Evolutionary conservation across 805 yeast genomes (phyloP), one percentile per base, ranked within the genome.

Genomic region (Ogataea paradorogensis): DNA sequence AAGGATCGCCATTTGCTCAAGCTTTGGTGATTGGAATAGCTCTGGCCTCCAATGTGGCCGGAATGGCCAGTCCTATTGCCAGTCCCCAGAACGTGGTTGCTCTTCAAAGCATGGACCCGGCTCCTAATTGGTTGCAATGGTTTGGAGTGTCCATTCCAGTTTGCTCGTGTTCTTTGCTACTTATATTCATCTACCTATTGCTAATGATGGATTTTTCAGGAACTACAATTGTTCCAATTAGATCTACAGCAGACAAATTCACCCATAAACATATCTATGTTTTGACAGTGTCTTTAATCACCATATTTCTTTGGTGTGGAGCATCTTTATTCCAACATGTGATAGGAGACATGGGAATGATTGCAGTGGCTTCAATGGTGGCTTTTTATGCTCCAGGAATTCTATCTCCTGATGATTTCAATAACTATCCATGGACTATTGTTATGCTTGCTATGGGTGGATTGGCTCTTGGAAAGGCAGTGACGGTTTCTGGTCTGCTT

Each of bases 391-490:
- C 96, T 5, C 78, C 96, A 0, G 96, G 97, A 1, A 64, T 90
- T 14, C 67, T 91, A 44, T 78, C 84, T 7, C 82, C 89, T 1
- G 96, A 90, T 42, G 99, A 91, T 58, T 89, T 91, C 63, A 91
- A 93, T 64, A 91, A 88, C 60, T 91, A 91, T 60, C 80, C 95
- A 48, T 91, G 99, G 99, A 89, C 95, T 4, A 93, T 91, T 52
- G 93, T 93, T 8, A 79, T 91, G 31, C 71, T 91, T 47, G 97
- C 98, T 4, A 93, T 91, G 99, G 99, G 99, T 23, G 99, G 99
- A 46, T 77, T 91, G 37, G 95, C 96, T 0, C 69, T 91, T 36
- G 99, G 99, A 41, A 89, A 88, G 59, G 96, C 96, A 0, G 98
- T 91, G 1, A 80, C 95, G 1, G 82, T 93, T 7, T 87, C 96